Evolutionary conservation across 352 stramenopile genomes (phyloP).

Genomic region (Globisporangium mamillatum): DNA sequence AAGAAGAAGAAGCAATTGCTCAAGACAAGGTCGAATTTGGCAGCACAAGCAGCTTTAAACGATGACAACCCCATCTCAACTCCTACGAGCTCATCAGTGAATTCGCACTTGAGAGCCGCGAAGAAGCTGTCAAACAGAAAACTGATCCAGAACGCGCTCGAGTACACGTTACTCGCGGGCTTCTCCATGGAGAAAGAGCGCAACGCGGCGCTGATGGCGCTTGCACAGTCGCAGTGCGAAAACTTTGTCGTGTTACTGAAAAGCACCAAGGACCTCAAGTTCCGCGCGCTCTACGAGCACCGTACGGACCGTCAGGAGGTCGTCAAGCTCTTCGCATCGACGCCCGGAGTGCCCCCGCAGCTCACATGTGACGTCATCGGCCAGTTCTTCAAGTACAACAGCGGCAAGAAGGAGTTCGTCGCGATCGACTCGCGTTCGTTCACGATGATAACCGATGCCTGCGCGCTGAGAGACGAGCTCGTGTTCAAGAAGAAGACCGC

Average conservation of each 20-base stretch:
- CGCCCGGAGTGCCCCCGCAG: conserved; percentile 23
- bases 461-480: conserved; percentile 50
- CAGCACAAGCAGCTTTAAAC: neutral
- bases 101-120: conserved; percentile 5
- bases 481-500: conserved; percentile 44
- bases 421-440: conserved; percentile 63
- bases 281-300: conserved; percentile 70
- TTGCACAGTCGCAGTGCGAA: conserved; percentile 45
- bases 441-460: conserved; percentile 74
- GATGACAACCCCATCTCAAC: neutral
- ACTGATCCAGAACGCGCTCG: conserved; percentile 77
- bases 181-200: conserved; percentile 61
- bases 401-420: conserved; percentile 76
- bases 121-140: conserved; percentile 63
- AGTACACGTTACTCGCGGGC: conserved; percentile 71
- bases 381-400: conserved; percentile 86
- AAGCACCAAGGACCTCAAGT: conserved; percentile 68
- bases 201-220: conserved; percentile 32
- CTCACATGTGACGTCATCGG: conserved; percentile 40
- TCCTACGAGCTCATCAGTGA: neutral
- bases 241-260: conserved; percentile 81
- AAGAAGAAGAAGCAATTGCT: conserved; percentile 9
- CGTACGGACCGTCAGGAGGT: conserved; percentile 43
- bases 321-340: conserved; percentile 39
- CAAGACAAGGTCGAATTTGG: neutral